These are phyloP conservation scores for Silybum marianum DNA, from an alignment of 129 eudicot genomes.

Conservation along the genomic window DNA sequence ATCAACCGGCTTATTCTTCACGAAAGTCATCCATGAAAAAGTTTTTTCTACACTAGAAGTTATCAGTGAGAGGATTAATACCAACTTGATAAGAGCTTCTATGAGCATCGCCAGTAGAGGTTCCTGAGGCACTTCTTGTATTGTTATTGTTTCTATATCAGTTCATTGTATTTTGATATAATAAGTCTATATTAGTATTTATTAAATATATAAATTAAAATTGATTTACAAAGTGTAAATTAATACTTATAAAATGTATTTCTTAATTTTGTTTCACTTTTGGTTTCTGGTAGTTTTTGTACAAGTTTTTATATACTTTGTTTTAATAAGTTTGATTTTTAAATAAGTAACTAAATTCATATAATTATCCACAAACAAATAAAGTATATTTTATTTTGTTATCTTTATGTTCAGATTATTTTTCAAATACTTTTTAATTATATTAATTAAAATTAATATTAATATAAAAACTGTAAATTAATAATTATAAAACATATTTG, in stretches of 20 bases:
- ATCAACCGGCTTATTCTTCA: neutral
- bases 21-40: neutral
- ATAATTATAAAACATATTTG: neutral
- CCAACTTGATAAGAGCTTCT: neutral
- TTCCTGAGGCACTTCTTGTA: neutral
- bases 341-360: neutral
- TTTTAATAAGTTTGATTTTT: neutral
- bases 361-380: neutral
- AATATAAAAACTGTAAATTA: neutral
- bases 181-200: neutral
- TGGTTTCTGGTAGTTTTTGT: neutral
- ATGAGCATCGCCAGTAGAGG: neutral
- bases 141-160: neutral
- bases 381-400: neutral
- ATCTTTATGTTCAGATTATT: neutral
- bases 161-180: neutral
- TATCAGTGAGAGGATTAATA: neutral
- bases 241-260: no score
- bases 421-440: neutral
- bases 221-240: neutral
- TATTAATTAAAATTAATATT: neutral
- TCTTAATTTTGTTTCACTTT: neutral
- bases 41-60: neutral
- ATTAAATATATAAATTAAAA: no score
- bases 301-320: neutral